phyloP scores from a whole-genome alignment of 2,329 filamentous ascomycete species.

The Aspergillus carbonarius region DNA sequence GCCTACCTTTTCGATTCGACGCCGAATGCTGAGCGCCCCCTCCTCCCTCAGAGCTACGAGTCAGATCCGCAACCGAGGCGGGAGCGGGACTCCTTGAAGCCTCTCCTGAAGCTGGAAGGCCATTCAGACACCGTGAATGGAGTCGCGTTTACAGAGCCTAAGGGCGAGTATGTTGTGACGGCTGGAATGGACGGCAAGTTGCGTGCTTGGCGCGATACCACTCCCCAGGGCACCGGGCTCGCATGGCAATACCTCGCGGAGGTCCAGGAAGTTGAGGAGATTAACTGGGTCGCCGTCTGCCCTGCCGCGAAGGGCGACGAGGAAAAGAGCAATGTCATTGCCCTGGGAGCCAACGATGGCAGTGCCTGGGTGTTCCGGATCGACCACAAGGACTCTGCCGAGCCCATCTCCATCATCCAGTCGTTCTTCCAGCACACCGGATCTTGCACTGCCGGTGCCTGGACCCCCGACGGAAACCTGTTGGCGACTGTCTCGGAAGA shows the following conservation, averaged over 20 bases:
- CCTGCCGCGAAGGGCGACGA: constrained; percentile 56
- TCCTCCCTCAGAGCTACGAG: constrained; percentile 75
- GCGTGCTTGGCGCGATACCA: constrained; percentile 63
- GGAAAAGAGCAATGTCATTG: constrained; percentile 74
- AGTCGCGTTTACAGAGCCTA: constrained; percentile 77
- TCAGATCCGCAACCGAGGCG: constrained; percentile 61
- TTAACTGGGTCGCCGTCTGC: constrained; percentile 84
- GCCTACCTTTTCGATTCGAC: constrained; percentile 83
- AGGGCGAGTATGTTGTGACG: constrained; percentile 80
- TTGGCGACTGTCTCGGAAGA: constrained; percentile 90
- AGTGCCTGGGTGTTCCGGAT: constrained; percentile 96
- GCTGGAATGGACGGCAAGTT: constrained; percentile 85
- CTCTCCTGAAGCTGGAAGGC: constrained; percentile 76
- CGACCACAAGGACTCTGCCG: constrained; percentile 61
- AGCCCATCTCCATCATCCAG: constrained; percentile 77
- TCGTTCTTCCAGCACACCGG: constrained; percentile 89
- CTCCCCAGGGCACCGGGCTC: constrained; percentile 47
- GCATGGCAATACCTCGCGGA: constrained; percentile 70
- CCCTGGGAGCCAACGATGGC: constrained; percentile 84
- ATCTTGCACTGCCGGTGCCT: constrained; percentile 83
- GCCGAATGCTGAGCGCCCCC: constrained; percentile 57
- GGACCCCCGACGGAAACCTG: constrained; percentile 83
- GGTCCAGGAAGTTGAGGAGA: constrained; percentile 86
- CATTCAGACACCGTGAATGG: constrained; percentile 91
- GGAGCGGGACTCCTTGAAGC: constrained; percentile 60